phyloP scores from a whole-genome alignment of 768 basidiomycete genomes.

The Suillus subluteus region DNA sequence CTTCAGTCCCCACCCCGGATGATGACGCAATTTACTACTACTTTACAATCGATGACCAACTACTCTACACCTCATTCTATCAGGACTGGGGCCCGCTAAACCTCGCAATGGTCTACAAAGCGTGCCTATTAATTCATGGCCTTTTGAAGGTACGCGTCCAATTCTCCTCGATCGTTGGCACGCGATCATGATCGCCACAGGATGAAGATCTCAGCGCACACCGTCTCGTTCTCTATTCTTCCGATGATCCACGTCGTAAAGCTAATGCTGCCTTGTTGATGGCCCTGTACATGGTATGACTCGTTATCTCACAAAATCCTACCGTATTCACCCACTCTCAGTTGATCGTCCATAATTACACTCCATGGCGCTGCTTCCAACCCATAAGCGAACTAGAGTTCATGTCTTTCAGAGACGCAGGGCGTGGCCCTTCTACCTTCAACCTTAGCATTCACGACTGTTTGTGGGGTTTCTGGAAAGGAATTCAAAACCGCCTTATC shows the following conservation, averaged over 20 bases:
- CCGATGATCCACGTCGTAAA: constrained; percentile 82
- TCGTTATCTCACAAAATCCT: constrained; percentile 12
- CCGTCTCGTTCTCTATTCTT: constrained; percentile 86
- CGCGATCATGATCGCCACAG: constrained; percentile 42
- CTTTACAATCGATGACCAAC: constrained; percentile 91
- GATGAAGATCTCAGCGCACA: constrained; percentile 75
- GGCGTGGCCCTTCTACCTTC: constrained; percentile 90
- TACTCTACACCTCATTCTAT: constrained; percentile 92
- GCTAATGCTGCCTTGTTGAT: constrained; percentile 95
- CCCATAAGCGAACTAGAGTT: constrained; percentile 92
- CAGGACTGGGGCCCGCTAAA: constrained; percentile 95
- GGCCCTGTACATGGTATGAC: constrained; percentile 87
- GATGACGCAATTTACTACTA: constrained; percentile 82
- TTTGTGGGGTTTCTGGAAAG: constrained; percentile 86
- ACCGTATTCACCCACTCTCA: constrained; percentile 38
- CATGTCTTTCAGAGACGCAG: constrained; percentile 96
- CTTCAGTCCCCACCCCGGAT: constrained; percentile 62
- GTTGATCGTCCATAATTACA: constrained; percentile 91
- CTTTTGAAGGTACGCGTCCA: constrained; percentile 69
- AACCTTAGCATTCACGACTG: constrained; percentile 93
- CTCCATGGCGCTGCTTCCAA: constrained; percentile 94
- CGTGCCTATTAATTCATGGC: constrained; percentile 89
- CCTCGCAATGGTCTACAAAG: constrained; percentile 91
- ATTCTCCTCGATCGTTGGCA: constrained; percentile 29
- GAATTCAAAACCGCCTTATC: constrained; percentile 88